Evolutionary conservation across 768 basidiomycete species (phyloP), one percentile per base, ranked within the genome.

Genomic region (Hygrocybe punicea): DNA sequence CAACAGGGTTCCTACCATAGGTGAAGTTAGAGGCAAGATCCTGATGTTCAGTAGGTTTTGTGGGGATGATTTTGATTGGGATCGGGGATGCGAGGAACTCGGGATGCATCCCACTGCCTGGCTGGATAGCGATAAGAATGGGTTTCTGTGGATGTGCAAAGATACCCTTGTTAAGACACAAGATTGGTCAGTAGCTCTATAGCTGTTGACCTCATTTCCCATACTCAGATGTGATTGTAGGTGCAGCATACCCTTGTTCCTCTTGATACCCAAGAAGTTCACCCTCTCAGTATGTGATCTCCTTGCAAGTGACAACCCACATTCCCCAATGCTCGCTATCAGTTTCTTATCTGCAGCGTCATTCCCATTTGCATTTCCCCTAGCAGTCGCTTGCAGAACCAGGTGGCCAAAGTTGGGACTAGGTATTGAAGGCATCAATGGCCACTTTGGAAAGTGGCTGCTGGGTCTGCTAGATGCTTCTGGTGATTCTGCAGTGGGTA

Each of bases 41-140:
- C 79, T 97, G 33, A 69, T 98, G 76, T 84, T 96, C 65, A 92
- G 89, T 61, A 83, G 94, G 17, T 97, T 97, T 65, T 89, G 90
- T 1, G 83, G 79, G 1, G 77, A 85, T 60, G 82, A 84, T 2
- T 72, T 72, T 8, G 86, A 79, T 0, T 93, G 91, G 92, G 80
- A 86, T 61, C 76, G 78, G 19, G 85, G 82, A 2, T 61, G 81
- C 8, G 82, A 87, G 51, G 89, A 85, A 2, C 73, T 93, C 59
- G 94, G 94, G 1, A 89, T 98, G n/a, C 90, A 93, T 63, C 93
- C 94, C 5, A 82, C 81, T 1, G 76, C 72, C 1, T 98, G 94
- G 94, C 93, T 92, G 0, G 86, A 97, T 71, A 91, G 84, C 62
- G 73, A 70, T 34, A 84, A 81, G 63, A 71, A 77, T 1, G 90